These are phyloP conservation scores for Alternaria infectoria DNA, from an alignment of 2,329 filamentous ascomycete species.

Conservation along the genomic window DNA sequence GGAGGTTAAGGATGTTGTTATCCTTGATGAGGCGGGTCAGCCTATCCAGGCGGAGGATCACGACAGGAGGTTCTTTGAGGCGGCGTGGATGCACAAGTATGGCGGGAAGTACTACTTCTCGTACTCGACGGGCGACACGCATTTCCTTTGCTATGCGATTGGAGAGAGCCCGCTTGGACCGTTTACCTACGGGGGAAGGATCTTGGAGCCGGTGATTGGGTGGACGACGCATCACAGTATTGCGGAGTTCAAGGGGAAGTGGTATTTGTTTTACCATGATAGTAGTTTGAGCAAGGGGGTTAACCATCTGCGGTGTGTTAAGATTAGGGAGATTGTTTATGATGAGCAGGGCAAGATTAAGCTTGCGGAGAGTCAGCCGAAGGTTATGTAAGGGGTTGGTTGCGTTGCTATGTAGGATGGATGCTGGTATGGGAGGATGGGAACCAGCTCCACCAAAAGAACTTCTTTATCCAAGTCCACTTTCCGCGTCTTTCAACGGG, in stretches of 20 bases:
- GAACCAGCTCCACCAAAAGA: background rate
- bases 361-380: constrained; percentile 40
- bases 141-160: constrained; percentile 74
- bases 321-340: constrained; percentile 77
- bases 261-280: constrained; percentile 81
- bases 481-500: background rate
- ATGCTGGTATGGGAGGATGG: background rate
- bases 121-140: constrained; percentile 80
- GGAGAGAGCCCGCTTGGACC: constrained; percentile 70
- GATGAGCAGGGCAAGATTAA: constrained; percentile 68
- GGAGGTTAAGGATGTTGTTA: constrained; percentile 65
- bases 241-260: constrained; percentile 72
- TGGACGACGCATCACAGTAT: constrained; percentile 86
- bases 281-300: constrained; percentile 71
- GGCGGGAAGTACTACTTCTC: constrained; percentile 74
- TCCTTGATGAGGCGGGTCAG: constrained; percentile 66
- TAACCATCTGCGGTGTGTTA: constrained; percentile 74
- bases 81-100: constrained; percentile 79
- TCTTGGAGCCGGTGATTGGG: constrained; percentile 76
- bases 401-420: background rate
- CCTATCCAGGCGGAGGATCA: constrained; percentile 72
- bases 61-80: constrained; percentile 78
- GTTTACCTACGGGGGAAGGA: constrained; percentile 73
- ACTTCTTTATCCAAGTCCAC: background rate
- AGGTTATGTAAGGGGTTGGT: constrained; percentile 20